A percentile compares a stretch with the other conserved stretches of the same genome.
Evolutionary conservation across 1,139 yeast genomes (phyloP).

Genomic region (Lodderomyces oxycetoniae): DNA sequence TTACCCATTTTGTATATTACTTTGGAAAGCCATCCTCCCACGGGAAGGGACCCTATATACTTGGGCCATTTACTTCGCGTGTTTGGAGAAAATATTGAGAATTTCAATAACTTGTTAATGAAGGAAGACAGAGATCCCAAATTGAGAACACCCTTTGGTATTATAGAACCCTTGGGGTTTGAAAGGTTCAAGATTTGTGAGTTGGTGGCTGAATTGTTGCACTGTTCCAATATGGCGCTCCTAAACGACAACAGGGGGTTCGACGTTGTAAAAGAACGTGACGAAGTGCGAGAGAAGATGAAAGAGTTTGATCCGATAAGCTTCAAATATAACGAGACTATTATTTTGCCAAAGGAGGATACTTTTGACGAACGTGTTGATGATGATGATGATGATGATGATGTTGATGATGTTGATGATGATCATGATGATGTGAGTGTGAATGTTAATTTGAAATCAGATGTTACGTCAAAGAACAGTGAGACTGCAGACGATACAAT

Average conservation of each 20-base stretch:
- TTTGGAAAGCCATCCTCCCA: conserved; percentile 88
- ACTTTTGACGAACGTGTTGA: not conserved
- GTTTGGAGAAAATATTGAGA: conserved; percentile 70
- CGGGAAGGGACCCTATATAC: conserved; percentile 91
- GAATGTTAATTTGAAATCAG: not conserved
- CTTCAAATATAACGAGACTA: conserved; percentile 45
- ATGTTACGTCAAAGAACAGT: not conserved
- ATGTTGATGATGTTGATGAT: conserved; percentile 12
- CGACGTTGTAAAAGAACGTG: conserved; percentile 71
- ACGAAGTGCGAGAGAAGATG: conserved; percentile 54
- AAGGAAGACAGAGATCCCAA: conserved; percentile 18
- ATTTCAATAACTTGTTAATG: conserved; percentile 45
- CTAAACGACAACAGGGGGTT: conserved; percentile 84
- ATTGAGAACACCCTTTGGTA: conserved; percentile 55
- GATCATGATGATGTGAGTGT: not conserved
- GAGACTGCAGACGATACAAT: conserved; percentile 33
- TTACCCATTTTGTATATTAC: conserved; percentile 86
- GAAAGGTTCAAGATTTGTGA: conserved; percentile 95
- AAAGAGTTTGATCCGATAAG: conserved; percentile 44
- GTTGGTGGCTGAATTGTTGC: conserved; percentile 87
- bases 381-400: conserved; percentile 8
- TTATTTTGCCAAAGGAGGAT: conserved; percentile 25
- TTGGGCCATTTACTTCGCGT: conserved; percentile 80
- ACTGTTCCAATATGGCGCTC: conserved; percentile 94
- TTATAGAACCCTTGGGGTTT: conserved; percentile 83